Conservation (phyloP, 345 rosid species). For the Cardiospermum halicacabum region DNA sequence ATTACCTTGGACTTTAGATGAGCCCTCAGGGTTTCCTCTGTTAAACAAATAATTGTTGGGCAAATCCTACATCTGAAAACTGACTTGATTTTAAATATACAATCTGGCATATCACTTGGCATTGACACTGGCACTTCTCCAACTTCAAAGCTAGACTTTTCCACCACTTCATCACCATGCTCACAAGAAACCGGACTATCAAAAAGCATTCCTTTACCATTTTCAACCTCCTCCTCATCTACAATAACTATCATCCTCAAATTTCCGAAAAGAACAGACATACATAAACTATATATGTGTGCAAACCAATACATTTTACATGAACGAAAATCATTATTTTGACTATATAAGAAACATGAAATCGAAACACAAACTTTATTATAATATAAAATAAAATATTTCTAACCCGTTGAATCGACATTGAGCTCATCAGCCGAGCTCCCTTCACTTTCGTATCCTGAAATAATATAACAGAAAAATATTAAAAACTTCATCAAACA, state of each 20-base stretch:
- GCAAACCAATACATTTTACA: background rate
- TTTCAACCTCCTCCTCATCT: slow-evolving; percentile 26
- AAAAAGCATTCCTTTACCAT: slow-evolving; percentile 20
- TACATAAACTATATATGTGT: no score
- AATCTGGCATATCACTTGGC: slow-evolving; percentile 47
- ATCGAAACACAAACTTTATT: no score
- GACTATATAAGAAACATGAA: background rate
- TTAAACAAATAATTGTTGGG: slow-evolving; percentile 64
- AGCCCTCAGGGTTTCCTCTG: slow-evolving; percentile 54
- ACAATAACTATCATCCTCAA: slow-evolving; percentile 27
- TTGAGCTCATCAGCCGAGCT: slow-evolving; percentile 47
- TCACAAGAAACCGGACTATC: slow-evolving; percentile 17
- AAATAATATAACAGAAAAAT: background rate
- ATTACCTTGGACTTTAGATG: slow-evolving; percentile 83
- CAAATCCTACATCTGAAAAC: slow-evolving; percentile 84
- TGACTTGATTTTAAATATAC: slow-evolving; percentile 59
- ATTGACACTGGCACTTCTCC: slow-evolving; percentile 28
- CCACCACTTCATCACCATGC: slow-evolving; percentile 15
- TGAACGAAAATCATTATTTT: background rate
- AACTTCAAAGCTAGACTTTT: slow-evolving; percentile 10
- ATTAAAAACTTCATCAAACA: background rate
- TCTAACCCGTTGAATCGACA: slow-evolving; percentile 40
- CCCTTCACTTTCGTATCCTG: slow-evolving; percentile 60
- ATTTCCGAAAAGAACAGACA: slow-evolving; percentile 2
- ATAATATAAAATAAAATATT: no score